Base-by-base conservation (phyloP, 257 asterid genomes). In the Cruciata laevipes region DNA sequence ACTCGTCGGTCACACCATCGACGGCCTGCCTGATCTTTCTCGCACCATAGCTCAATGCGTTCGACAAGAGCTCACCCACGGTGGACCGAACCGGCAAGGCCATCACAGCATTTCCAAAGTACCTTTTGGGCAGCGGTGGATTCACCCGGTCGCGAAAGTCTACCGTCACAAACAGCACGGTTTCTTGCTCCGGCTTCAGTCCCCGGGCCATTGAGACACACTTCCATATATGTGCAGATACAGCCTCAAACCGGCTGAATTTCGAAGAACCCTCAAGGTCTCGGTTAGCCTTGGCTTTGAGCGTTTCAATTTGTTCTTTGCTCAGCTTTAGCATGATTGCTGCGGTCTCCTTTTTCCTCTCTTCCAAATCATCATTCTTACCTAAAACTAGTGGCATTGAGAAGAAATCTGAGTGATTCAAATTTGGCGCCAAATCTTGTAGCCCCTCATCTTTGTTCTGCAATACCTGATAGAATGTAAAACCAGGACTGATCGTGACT, bases 141-240 rank as follows among this genome's bases (percentile, higher is more conserved):
- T 35, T 53, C 18, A 76, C 0, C 8, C 74, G 64, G 21, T 17
- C 25, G 16, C 81, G 75, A 7, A 63, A 18, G 11, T 70, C 66
- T 13, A 74, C 64, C 0, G 60, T 3, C 0, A 79, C 24, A 16
- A 63, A 63, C 3, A 68, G 18, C 2, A 47, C 59, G 0, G 83
- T 75, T 25, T 56, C 74, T 51, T 79, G 83, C 31, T 73, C 76
- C 1, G 25, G 38, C 2, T 8, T 27, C 12, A 52, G 75, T 27
- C 25, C 35, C 4, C 78, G 73, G 0, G 76, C 81, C 69, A 56
- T 69, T 52, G 72, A 69, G 27, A 65, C 62, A 6, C 74, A 70
- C 67, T 75, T 57, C 83, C 81, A 79, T 21, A 76, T 11, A 49
- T 79, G 76, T 1, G 75, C 81, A 6, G 69, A 52, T 20, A 79